These are phyloP conservation scores for Ananas comosus DNA, from an alignment of 176 grass and related monocot species.

Conservation along the genomic window DNA sequence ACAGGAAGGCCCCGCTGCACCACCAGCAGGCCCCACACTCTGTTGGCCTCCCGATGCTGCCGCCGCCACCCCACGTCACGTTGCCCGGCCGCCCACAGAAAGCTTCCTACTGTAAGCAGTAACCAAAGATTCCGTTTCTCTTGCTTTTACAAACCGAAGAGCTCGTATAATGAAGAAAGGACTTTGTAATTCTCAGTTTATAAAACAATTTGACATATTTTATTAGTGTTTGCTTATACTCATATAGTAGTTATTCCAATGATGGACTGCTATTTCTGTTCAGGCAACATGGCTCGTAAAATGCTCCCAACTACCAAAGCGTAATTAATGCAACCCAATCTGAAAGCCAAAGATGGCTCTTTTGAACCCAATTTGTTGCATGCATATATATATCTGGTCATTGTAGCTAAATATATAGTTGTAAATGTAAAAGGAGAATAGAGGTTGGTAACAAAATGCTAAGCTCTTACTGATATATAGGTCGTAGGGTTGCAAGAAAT, in stretches of 20 bases:
- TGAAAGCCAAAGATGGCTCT: not conserved
- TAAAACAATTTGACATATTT: too few species aligned
- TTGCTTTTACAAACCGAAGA: not conserved
- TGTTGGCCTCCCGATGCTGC: slow-evolving; percentile 44
- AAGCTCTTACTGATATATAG: slow-evolving; percentile 16
- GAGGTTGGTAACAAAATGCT: not conserved
- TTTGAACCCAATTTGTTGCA: not conserved
- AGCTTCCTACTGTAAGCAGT: slow-evolving; percentile 50
- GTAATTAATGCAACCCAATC: not conserved
- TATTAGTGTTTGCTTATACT: too few species aligned
- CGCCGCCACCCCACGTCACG: slow-evolving; percentile 31
- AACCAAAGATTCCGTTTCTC: not conserved
- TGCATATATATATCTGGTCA: not conserved
- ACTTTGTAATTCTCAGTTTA: too few species aligned
- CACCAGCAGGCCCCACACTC: slow-evolving; percentile 29
- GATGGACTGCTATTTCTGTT: too few species aligned
- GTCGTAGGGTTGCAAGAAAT: slow-evolving; percentile 58
- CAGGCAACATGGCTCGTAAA: too few species aligned
- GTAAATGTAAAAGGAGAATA: not conserved
- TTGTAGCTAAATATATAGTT: not conserved
- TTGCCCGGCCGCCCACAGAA: slow-evolving; percentile 37
- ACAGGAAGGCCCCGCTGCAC: slow-evolving; percentile 18
- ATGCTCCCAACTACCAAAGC: not conserved
- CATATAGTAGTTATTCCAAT: too few species aligned
- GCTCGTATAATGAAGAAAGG: not conserved